phyloP scores from a whole-genome alignment of 225 moss, liverwort and hornwort species.

The Straminergon stramineum region DNA sequence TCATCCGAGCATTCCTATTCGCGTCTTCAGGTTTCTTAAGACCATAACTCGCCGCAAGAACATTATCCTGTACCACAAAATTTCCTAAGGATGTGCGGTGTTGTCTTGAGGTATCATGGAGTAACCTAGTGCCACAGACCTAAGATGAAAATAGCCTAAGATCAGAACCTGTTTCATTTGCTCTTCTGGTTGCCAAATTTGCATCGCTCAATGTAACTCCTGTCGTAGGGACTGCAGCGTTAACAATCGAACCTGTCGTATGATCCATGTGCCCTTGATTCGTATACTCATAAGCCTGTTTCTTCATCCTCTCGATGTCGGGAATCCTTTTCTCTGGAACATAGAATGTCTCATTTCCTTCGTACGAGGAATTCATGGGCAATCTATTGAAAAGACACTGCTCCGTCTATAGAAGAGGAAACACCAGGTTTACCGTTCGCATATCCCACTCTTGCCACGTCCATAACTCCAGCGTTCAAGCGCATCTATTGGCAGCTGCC shows the following conservation, averaged over 20 bases:
- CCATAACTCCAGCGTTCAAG: slow-evolving; percentile 7
- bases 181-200: slow-evolving; percentile 40
- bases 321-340: slow-evolving; percentile 36
- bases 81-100: background rate
- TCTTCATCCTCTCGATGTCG: slow-evolving; percentile 23
- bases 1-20: background rate
- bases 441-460: slow-evolving; percentile 24
- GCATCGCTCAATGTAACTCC: slow-evolving; percentile 42
- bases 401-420: slow-evolving; percentile 9
- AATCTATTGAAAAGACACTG: slow-evolving; percentile 5
- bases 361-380: slow-evolving; percentile 21
- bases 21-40: background rate
- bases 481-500: background rate
- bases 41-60: background rate
- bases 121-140: background rate
- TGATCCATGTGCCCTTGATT: slow-evolving; percentile 14
- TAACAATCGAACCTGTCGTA: slow-evolving; percentile 22
- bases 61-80: background rate
- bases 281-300: slow-evolving; percentile 19
- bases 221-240: slow-evolving; percentile 16
- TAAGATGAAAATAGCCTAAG: slow-evolving; percentile 11
- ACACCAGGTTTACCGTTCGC: slow-evolving; percentile 10
- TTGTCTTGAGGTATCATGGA: background rate
- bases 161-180: slow-evolving; percentile 41
- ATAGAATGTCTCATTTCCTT: slow-evolving; percentile 30